A percentile compares a stretch with the other conserved stretches of the same genome.
These are phyloP conservation scores for Crithidia thermophila DNA, from an alignment of 208 protist genomes.

Conservation along the genomic window DNA sequence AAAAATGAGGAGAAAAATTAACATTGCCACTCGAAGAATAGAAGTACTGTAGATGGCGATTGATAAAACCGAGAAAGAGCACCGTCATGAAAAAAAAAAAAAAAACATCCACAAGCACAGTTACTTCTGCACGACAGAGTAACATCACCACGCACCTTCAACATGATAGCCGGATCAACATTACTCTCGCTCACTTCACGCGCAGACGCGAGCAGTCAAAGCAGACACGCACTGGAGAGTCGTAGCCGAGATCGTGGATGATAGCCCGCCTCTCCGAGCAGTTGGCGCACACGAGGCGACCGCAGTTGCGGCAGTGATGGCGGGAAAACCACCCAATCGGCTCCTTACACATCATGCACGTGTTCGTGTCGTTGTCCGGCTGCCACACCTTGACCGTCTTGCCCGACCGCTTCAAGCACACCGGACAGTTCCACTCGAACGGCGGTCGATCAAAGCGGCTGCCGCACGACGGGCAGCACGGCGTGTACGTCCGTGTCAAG, in stretches of 20 bases:
- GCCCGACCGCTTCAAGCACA: constrained; percentile 43
- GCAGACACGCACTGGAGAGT: constrained; percentile 71
- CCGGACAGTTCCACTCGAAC: constrained; percentile 73
- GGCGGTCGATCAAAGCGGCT: constrained; percentile 62
- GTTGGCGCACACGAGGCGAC: constrained; percentile 68
- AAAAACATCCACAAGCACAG: no score
- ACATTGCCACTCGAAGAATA: no score
- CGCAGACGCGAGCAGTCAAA: constrained; percentile 53
- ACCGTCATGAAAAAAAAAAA: no score
- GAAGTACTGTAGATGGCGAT: no score
- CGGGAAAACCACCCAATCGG: constrained; percentile 77
- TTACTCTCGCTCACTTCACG: constrained; percentile 3
- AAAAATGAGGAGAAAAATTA: no score
- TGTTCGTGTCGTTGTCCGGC: constrained; percentile 55
- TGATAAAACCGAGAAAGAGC: no score
- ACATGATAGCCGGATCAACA: no score
- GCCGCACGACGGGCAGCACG: constrained; percentile 67
- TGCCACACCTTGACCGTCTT: constrained; percentile 80
- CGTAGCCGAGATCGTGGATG: constrained; percentile 71
- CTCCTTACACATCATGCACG: constrained; percentile 69
- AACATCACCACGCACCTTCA: no score
- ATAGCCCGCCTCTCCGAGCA: constrained; percentile 62
- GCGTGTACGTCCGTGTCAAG: constrained; percentile 71
- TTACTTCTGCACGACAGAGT: no score
- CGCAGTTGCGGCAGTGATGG: constrained; percentile 88